phyloP scores from a whole-genome alignment of 768 basidiomycete species.

The Phanerodontia chrysosporium region DNA sequence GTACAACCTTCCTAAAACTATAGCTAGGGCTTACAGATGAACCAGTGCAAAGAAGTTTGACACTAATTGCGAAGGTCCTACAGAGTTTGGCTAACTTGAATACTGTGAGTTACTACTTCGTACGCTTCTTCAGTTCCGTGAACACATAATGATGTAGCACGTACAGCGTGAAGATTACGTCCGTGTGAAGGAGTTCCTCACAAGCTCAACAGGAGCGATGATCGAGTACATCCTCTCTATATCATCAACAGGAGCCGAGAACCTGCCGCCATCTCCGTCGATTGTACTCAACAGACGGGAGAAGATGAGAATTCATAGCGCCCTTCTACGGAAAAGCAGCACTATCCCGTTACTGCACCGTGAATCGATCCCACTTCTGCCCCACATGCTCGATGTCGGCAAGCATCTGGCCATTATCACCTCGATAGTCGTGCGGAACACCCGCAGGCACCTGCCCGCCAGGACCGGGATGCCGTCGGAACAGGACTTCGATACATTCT shows the following conservation, averaged over 20 bases:
- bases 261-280: conserved; percentile 20
- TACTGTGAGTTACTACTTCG: conserved; percentile 38
- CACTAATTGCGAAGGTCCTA: conserved; percentile 82
- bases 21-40: conserved; percentile 57
- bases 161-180: conserved; percentile 77
- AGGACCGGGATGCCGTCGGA: conserved; percentile 23
- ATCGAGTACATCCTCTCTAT: conserved; percentile 72
- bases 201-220: conserved; percentile 63
- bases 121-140: not conserved
- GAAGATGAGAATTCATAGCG: conserved; percentile 31
- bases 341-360: conserved; percentile 42
- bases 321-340: not conserved
- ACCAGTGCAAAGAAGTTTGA: conserved; percentile 75
- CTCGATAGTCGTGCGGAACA: conserved; percentile 68
- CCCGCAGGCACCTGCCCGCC: conserved; percentile 32
- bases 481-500: conserved; percentile 49
- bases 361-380: conserved; percentile 70
- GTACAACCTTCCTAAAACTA: not conserved
- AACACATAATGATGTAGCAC: not conserved
- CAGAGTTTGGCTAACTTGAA: conserved; percentile 88
- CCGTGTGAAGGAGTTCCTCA: conserved; percentile 71
- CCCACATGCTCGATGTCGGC: conserved; percentile 74
- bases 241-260: conserved; percentile 46
- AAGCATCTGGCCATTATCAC: conserved; percentile 74
- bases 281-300: conserved; percentile 37